These are phyloP conservation scores for Thielaviopsis populi DNA, from an alignment of 2,329 filamentous ascomycete species.

Conservation along the genomic window DNA sequence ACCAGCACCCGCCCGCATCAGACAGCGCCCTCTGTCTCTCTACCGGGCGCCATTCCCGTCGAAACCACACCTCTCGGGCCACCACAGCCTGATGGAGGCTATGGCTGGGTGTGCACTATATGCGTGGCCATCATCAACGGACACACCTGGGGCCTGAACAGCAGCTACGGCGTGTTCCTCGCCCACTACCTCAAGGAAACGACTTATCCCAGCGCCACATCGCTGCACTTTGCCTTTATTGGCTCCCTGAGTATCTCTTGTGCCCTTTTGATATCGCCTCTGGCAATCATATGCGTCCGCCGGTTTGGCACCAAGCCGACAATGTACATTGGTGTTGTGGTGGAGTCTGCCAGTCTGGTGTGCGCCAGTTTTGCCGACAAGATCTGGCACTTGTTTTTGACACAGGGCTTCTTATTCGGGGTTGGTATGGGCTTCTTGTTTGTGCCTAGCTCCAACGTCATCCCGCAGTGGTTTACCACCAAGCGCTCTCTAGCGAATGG, in stretches of 20 bases:
- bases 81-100: slow-evolving; percentile 42
- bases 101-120: slow-evolving; percentile 32
- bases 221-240: slow-evolving; percentile 62
- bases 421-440: slow-evolving; percentile 65
- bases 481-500: slow-evolving; percentile 55
- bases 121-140: slow-evolving; percentile 40
- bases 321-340: slow-evolving; percentile 46
- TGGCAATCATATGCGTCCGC: slow-evolving; percentile 48
- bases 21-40: background rate
- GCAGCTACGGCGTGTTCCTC: slow-evolving; percentile 35
- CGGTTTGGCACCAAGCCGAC: slow-evolving; percentile 47
- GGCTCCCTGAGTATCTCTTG: slow-evolving; percentile 31
- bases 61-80: background rate
- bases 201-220: slow-evolving; percentile 46
- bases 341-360: slow-evolving; percentile 51
- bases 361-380: slow-evolving; percentile 52
- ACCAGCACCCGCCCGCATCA: background rate
- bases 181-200: slow-evolving; percentile 42
- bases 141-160: slow-evolving; percentile 62
- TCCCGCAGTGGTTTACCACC: slow-evolving; percentile 61
- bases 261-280: slow-evolving; percentile 52
- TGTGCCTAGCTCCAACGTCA: slow-evolving; percentile 49
- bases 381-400: slow-evolving; percentile 64
- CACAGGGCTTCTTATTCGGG: slow-evolving; percentile 64
- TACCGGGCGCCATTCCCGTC: background rate